phyloP scores from a whole-genome alignment of 257 asterid genomes.

The Perilla frutescens region DNA sequence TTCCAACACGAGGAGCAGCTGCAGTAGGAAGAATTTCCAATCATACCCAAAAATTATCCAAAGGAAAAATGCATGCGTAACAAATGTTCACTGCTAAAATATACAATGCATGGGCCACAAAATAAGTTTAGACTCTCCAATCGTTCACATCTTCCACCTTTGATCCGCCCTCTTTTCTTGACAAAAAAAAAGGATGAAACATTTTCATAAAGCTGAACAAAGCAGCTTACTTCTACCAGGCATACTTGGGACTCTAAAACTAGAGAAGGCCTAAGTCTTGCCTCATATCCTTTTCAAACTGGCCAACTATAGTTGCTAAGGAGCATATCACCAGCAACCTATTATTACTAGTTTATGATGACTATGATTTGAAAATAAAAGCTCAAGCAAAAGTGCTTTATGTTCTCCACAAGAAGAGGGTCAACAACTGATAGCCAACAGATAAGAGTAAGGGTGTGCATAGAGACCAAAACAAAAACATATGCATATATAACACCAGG shows the following conservation, averaged over 20 bases:
- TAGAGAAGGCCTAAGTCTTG: neutral
- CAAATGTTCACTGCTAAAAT: neutral
- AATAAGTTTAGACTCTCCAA: neutral
- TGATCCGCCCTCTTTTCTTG: neutral
- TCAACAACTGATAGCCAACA: neutral
- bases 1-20: constrained; percentile 87
- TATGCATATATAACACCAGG: neutral
- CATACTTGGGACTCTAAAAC: neutral
- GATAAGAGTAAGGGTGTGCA: neutral
- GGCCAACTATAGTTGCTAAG: neutral
- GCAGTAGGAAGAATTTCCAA: constrained; percentile 35
- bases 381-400: neutral
- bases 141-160: neutral
- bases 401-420: neutral
- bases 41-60: constrained; percentile 9
- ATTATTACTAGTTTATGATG: neutral
- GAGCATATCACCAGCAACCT: neutral
- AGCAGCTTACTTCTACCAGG: neutral
- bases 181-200: neutral
- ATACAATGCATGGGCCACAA: neutral
- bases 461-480: neutral
- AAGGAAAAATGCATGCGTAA: constrained; percentile 7
- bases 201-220: neutral
- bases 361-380: neutral
- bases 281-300: neutral